These are phyloP conservation scores for Kuraishia cidri DNA, from an alignment of 805 yeast species.

Conservation along the genomic window DNA sequence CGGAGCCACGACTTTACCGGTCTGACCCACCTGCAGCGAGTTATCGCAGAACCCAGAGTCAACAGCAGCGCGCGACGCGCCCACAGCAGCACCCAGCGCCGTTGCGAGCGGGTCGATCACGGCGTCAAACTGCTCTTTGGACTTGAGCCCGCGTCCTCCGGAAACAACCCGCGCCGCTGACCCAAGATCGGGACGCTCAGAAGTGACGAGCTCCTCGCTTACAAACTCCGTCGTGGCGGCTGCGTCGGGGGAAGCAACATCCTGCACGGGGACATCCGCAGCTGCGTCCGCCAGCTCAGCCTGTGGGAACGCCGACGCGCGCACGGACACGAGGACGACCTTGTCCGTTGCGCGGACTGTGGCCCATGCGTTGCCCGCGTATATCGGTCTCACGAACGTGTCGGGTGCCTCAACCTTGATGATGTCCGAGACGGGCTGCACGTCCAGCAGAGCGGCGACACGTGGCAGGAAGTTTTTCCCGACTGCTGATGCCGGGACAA, in stretches of 20 bases:
- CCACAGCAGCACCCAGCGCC: conserved; percentile 82
- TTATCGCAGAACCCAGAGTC: conserved; percentile 94
- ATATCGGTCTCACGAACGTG: conserved; percentile 87
- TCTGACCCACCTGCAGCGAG: conserved; percentile 95
- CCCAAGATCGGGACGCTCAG: conserved; percentile 86
- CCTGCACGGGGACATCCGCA: conserved; percentile 40
- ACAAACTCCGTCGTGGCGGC: conserved; percentile 51
- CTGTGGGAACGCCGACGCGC: conserved; percentile 74
- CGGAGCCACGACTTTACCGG: conserved; percentile 97
- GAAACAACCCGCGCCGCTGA: conserved; percentile 77
- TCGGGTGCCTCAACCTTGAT: conserved; percentile 53
- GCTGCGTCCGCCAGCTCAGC: conserved; percentile 18
- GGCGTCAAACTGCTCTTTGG: conserved; percentile 77
- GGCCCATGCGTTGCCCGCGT: conserved; percentile 89
- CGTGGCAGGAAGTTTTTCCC: conserved; percentile 87
- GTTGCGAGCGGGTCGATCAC: conserved; percentile 78
- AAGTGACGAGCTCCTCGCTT: conserved; percentile 62
- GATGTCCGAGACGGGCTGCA: conserved; percentile 84
- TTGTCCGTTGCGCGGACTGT: conserved; percentile 69
- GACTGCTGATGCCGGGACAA: conserved; percentile 76
- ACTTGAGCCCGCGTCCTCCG: conserved; percentile 92
- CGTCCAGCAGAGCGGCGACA: conserved; percentile 74
- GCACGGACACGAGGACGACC: conserved; percentile 62
- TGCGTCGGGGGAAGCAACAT: conserved; percentile 28
- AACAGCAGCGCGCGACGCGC: conserved; percentile 98